A percentile compares a stretch with the other conserved stretches of the same genome.
Evolutionary conservation across 352 stramenopile genomes (phyloP).

Genomic region (Blastocystis sp.): DNA sequence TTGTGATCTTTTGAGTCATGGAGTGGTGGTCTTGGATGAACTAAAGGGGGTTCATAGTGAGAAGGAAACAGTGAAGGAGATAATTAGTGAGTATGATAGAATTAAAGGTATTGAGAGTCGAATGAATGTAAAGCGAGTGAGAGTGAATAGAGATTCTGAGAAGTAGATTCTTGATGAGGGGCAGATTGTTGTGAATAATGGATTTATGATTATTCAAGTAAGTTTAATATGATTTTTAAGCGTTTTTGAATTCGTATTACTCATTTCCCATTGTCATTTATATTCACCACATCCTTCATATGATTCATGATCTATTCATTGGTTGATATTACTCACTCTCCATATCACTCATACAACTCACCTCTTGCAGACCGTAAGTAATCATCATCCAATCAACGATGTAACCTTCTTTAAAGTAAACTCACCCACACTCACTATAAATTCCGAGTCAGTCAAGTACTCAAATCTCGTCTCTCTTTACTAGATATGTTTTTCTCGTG

Average conservation of each 20-base stretch:
- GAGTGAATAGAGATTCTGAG: too few species aligned
- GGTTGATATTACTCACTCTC: too few species aligned
- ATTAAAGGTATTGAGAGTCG: background rate
- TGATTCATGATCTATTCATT: too few species aligned
- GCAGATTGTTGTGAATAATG: background rate
- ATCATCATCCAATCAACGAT: background rate
- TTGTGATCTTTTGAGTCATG: background rate
- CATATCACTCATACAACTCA: too few species aligned
- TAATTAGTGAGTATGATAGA: slow-evolving; percentile 2
- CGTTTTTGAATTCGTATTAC: too few species aligned
- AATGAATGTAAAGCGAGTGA: background rate
- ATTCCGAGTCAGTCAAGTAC: slow-evolving; percentile 6
- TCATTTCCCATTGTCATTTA: too few species aligned
- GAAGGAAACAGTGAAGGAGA: background rate
- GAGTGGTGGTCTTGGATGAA: background rate
- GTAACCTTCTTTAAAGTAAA: background rate
- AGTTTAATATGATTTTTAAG: background rate
- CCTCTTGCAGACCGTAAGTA: background rate
- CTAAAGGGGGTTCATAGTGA: background rate
- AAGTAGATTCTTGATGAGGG: background rate
- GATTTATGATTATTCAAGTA: slow-evolving; percentile 32
- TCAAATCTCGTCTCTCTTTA: background rate
- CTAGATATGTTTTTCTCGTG: slow-evolving; percentile 2
- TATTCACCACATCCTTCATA: too few species aligned
- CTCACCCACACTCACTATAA: background rate